Evolutionary conservation across 2,329 filamentous ascomycete species (phyloP).

Genomic region (Trichoderma sp.): DNA sequence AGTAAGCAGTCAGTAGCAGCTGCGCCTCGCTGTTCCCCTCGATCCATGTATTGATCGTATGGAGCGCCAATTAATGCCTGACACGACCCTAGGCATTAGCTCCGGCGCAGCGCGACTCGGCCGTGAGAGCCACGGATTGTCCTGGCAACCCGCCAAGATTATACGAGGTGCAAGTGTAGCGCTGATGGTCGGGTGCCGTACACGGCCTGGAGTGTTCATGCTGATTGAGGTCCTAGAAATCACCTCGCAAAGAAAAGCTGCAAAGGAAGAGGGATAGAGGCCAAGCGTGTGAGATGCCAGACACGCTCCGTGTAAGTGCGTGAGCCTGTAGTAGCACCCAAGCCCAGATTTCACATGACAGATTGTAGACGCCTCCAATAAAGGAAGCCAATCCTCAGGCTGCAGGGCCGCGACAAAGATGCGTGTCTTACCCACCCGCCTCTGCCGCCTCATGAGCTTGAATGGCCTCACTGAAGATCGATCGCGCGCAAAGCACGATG

Average conservation of each 20-base stretch:
- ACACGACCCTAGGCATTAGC: slow-evolving; percentile 27
- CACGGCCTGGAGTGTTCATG: neutral
- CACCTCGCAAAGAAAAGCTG: neutral
- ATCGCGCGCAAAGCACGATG: slow-evolving; percentile 8
- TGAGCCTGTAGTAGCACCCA: neutral
- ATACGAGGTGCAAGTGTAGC: slow-evolving; percentile 10
- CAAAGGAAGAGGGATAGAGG: neutral
- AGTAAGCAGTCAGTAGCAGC: neutral
- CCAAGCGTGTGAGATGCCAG: too few relatives aligned
- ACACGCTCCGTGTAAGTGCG: neutral
- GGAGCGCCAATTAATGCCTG: slow-evolving; percentile 27
- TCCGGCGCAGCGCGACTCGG: slow-evolving; percentile 16
- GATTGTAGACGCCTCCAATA: neutral
- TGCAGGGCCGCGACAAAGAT: slow-evolving; percentile 16
- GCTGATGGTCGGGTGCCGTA: slow-evolving; percentile 4
- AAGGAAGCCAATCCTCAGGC: neutral
- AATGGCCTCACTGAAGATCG: slow-evolving; percentile 8
- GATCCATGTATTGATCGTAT: neutral
- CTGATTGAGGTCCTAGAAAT: neutral
- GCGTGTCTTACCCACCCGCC: slow-evolving; percentile 20
- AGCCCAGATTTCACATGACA: neutral
- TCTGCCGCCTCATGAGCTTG: slow-evolving; percentile 4
- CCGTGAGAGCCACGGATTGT: slow-evolving; percentile 18
- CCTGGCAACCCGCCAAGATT: slow-evolving; percentile 27
- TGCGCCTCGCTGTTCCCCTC: neutral